Evolutionary conservation across 352 stramenopile species (phyloP).

Genomic region (Globisporangium emineosum): DNA sequence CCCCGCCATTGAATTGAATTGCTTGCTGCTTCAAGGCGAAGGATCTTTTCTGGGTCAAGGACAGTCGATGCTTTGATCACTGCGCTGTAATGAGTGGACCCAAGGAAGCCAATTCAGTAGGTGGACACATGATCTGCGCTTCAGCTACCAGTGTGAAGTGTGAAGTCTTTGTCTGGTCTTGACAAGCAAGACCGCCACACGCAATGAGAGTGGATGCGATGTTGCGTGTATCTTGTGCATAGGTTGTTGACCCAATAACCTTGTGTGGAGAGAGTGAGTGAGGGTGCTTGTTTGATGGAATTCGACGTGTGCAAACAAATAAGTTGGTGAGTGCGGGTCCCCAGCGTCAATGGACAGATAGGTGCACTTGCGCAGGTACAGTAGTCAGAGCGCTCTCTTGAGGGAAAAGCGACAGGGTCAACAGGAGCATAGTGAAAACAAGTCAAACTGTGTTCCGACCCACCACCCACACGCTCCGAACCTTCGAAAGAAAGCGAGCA

Average conservation of each 20-base stretch:
- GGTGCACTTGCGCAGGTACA: no score
- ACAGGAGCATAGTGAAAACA: background rate
- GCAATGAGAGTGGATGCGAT: background rate
- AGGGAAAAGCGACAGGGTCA: no score
- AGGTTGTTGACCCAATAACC: no score
- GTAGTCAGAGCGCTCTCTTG: no score
- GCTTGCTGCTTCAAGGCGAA: background rate
- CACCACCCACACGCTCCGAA: background rate
- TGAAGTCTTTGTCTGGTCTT: no score
- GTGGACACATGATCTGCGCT: background rate
- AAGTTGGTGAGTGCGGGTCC: no score
- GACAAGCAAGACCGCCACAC: background rate
- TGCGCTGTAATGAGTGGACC: background rate
- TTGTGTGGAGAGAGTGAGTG: no score
- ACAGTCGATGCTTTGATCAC: background rate
- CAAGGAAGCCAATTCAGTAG: background rate
- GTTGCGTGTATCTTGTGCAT: no score
- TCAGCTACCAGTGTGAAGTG: background rate
- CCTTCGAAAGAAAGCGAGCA: background rate
- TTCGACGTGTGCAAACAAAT: no score
- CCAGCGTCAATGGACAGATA: no score
- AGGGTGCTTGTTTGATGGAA: no score
- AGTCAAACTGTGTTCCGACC: background rate
- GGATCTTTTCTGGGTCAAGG: background rate
- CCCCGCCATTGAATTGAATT: background rate